Conservation (phyloP, 352 stramenopile genomes). For the Pythium volutum region DNA sequence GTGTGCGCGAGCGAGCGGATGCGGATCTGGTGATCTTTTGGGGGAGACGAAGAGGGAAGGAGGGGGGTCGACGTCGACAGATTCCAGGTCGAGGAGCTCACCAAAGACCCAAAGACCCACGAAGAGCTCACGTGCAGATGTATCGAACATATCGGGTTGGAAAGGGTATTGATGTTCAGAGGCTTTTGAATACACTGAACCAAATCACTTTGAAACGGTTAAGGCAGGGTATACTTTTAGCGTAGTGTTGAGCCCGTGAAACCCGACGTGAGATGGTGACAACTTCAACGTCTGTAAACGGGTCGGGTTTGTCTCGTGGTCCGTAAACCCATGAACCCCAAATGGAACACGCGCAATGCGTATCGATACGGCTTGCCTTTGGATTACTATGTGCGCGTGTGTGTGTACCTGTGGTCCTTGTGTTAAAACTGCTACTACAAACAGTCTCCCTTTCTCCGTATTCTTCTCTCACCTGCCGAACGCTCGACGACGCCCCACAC, state of each 20-base stretch:
- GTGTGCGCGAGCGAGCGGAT: constrained; percentile 3
- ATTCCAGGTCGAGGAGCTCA: neutral
- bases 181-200: neutral
- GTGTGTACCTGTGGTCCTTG: neutral
- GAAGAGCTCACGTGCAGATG: constrained; percentile 3
- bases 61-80: constrained; percentile 1
- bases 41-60: neutral
- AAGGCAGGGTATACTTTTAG: constrained; percentile 3
- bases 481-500: neutral
- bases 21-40: constrained; percentile 4
- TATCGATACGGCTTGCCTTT: too few relatives aligned
- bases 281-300: constrained; percentile 25
- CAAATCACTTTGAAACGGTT: neutral
- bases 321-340: too few relatives aligned
- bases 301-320: too few relatives aligned
- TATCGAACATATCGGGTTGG: neutral
- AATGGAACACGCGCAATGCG: too few relatives aligned
- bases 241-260: neutral
- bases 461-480: neutral
- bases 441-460: constrained; percentile 2
- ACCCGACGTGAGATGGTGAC: constrained; percentile 22
- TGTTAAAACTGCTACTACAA: constrained; percentile 21
- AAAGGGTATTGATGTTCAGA: neutral
- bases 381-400: neutral
- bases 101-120: constrained; percentile 16